Conservation (phyloP, 2,329 filamentous ascomycete genomes). For the Penicillium sp. region DNA sequence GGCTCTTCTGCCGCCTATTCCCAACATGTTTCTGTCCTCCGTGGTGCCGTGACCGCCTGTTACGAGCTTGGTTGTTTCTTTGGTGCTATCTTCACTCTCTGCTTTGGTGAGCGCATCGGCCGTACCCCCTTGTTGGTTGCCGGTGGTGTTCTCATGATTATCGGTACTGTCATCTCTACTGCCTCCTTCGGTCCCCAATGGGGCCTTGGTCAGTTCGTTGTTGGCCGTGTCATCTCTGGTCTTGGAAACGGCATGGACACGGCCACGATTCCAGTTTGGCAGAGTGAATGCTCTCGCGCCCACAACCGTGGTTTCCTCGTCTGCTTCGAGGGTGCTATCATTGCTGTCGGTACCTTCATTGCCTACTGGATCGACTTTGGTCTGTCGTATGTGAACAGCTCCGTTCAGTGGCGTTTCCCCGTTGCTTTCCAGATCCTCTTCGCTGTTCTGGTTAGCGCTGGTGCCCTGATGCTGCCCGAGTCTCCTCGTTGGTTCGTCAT, state of each 20-base stretch:
- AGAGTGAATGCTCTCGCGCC: slow-evolving; percentile 42
- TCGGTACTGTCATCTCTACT: slow-evolving; percentile 39
- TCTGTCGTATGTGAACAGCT: slow-evolving; percentile 39
- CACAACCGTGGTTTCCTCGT: slow-evolving; percentile 41
- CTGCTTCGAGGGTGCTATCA: slow-evolving; percentile 39
- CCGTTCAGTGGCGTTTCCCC: slow-evolving; percentile 52
- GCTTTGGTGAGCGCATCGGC: slow-evolving; percentile 39
- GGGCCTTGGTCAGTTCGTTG: slow-evolving; percentile 49
- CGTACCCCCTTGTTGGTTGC: slow-evolving; percentile 56
- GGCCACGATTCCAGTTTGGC: slow-evolving; percentile 47
- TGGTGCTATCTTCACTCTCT: slow-evolving; percentile 40
- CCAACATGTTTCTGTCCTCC: slow-evolving; percentile 47
- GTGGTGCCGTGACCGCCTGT: slow-evolving; percentile 59
- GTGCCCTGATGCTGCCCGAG: slow-evolving; percentile 53
- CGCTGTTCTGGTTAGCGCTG: slow-evolving; percentile 34
- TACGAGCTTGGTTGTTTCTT: slow-evolving; percentile 57
- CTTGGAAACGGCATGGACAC: slow-evolving; percentile 44
- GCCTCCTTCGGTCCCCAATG: slow-evolving; percentile 30
- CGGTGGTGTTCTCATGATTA: slow-evolving; percentile 56
- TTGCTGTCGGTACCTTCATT: slow-evolving; percentile 40
- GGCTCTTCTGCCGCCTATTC: slow-evolving; percentile 31
- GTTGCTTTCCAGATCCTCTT: slow-evolving; percentile 57
- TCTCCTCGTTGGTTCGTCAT: slow-evolving; percentile 62
- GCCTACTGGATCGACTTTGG: slow-evolving; percentile 45
- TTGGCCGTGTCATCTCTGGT: slow-evolving; percentile 44